These are phyloP conservation scores for Pascua guehoae DNA, from an alignment of 1,284 basidiomycete genomes.

Conservation along the genomic window DNA sequence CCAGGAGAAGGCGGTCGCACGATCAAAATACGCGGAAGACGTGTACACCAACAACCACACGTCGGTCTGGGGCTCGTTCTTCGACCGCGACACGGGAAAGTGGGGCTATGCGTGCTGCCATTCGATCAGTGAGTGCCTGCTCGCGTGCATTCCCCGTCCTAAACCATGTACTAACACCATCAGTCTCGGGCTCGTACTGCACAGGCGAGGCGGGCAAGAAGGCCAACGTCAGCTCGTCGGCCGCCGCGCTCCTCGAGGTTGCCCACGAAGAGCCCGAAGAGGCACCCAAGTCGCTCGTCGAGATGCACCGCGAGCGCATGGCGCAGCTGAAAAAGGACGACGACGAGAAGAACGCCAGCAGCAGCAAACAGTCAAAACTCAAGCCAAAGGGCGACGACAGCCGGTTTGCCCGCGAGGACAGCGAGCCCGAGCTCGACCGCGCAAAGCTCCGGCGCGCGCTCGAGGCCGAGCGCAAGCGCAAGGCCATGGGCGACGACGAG, in stretches of 20 bases:
- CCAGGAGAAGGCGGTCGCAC: conserved; percentile 75
- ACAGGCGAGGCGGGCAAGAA: conserved; percentile 82
- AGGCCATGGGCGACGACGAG: conserved; percentile 59
- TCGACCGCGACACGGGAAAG: conserved; percentile 61
- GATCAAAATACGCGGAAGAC: conserved; percentile 93
- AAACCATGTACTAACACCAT: conserved; percentile 14
- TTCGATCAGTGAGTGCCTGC: conserved; percentile 51
- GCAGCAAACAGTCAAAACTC: neutral
- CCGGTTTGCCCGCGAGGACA: conserved; percentile 52
- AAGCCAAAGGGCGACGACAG: conserved; percentile 2
- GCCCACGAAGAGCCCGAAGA: conserved; percentile 27
- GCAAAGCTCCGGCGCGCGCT: conserved; percentile 65
- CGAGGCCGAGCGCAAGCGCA: conserved; percentile 73
- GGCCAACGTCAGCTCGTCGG: conserved; percentile 67
- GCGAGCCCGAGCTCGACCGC: conserved; percentile 67
- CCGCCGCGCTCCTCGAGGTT: conserved; percentile 61
- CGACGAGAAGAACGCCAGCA: conserved; percentile 41
- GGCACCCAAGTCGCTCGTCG: conserved; percentile 40
- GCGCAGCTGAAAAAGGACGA: conserved; percentile 33
- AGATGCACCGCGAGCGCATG: conserved; percentile 41
- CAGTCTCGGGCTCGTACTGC: conserved; percentile 82
- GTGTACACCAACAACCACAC: conserved; percentile 93
- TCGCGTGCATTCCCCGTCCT: conserved; percentile 4
- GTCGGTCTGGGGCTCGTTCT: conserved; percentile 94
- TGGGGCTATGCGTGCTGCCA: conserved; percentile 99